phyloP scores from a whole-genome alignment of 108 stramenopile species.

The Skeletonema tropicum region DNA sequence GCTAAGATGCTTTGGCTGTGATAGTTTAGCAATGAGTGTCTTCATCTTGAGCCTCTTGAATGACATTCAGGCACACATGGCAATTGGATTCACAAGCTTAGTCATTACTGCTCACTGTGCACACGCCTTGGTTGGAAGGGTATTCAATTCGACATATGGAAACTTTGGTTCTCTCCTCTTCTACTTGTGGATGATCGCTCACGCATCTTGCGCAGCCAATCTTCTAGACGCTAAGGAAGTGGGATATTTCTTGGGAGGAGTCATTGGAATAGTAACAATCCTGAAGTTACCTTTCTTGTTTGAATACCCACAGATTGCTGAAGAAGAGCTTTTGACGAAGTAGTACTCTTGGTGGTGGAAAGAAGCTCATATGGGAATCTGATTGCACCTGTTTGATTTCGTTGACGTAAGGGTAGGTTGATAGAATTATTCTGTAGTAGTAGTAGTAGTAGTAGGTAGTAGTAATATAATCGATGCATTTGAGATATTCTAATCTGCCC shows the following conservation, averaged over 20 bases:
- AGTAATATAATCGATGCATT: too few species aligned
- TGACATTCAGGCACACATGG: background rate
- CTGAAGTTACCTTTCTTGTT: background rate
- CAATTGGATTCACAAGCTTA: background rate
- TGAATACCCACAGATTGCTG: background rate
- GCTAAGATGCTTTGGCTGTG: background rate
- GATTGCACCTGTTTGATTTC: background rate
- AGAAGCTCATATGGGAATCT: background rate
- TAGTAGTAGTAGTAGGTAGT: too few species aligned
- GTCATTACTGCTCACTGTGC: background rate
- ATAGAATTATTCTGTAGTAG: background rate
- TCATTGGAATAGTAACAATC: background rate
- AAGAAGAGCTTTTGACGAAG: background rate
- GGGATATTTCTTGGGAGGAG: background rate
- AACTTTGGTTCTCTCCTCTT: background rate
- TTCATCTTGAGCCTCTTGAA: background rate
- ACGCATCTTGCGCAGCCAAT: background rate
- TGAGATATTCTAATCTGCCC: background rate
- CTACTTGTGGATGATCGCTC: background rate
- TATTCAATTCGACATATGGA: background rate
- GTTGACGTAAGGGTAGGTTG: background rate
- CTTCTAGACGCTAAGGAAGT: background rate
- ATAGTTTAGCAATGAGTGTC: background rate
- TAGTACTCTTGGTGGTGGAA: constrained; percentile 2
- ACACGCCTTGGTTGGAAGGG: background rate